A percentile compares a stretch with the other conserved stretches of the same genome.
Evolutionary conservation across 2,329 filamentous ascomycete genomes (phyloP).

Genomic region (Coniochaeta sp.): DNA sequence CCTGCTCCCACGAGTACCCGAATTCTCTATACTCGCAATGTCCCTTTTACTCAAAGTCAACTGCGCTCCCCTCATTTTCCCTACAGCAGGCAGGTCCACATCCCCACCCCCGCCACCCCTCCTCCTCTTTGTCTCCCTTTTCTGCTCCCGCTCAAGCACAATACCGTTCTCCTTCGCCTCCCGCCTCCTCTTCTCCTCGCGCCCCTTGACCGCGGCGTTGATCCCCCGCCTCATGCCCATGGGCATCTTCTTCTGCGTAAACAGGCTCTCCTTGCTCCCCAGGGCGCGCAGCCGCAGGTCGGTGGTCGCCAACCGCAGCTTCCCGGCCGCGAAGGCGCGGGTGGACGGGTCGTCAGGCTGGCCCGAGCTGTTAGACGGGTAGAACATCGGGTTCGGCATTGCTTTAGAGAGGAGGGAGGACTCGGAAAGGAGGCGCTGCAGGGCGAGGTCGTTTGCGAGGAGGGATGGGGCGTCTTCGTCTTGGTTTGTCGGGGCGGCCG

Average conservation of each 20-base stretch:
- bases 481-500: conserved; percentile 18
- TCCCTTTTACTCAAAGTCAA: conserved; percentile 73
- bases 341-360: conserved; percentile 22
- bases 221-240: conserved; percentile 86
- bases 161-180: conserved; percentile 89
- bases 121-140: conserved; percentile 33
- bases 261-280: conserved; percentile 68
- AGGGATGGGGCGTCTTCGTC: conserved; percentile 59
- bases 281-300: conserved; percentile 79
- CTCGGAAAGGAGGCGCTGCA: conserved; percentile 85
- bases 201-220: conserved; percentile 51
- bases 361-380: conserved; percentile 27
- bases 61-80: conserved; percentile 72
- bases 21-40: conserved; percentile 60
- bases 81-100: conserved; percentile 72
- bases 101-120: conserved; percentile 24
- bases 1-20: conserved; percentile 11
- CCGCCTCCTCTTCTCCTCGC: conserved; percentile 63
- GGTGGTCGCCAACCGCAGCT: conserved; percentile 70
- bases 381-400: conserved; percentile 38
- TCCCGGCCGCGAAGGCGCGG: conserved; percentile 47
- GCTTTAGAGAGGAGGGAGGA: conserved; percentile 71
- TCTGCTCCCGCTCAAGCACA: conserved; percentile 58
- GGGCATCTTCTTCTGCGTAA: conserved; percentile 80
- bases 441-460: conserved; percentile 83